phyloP scores from a whole-genome alignment of 129 eudicot species.

The Ambrosia trifida region DNA sequence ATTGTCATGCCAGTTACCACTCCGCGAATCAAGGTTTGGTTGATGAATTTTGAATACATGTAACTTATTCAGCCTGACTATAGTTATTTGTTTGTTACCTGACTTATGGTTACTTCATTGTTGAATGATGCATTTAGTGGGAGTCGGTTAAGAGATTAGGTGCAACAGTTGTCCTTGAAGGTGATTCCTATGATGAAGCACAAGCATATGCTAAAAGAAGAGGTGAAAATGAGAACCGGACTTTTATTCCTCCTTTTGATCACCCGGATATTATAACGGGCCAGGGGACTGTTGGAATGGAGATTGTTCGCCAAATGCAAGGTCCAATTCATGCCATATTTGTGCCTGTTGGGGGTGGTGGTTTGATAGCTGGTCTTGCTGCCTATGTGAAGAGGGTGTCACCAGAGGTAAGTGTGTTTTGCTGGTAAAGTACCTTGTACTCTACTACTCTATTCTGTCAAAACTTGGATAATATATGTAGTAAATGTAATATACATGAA shows the following conservation, averaged over 20 bases:
- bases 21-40: slow-evolving; percentile 76
- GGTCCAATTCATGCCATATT: slow-evolving; percentile 85
- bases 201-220: slow-evolving; percentile 67
- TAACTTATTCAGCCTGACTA: background rate
- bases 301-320: slow-evolving; percentile 71
- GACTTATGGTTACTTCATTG: background rate
- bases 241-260: slow-evolving; percentile 86
- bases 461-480: background rate
- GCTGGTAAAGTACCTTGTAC: background rate
- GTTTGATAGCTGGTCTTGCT: slow-evolving; percentile 93
- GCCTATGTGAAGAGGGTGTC: slow-evolving; percentile 83
- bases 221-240: slow-evolving; percentile 59
- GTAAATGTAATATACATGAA: too few relatives aligned
- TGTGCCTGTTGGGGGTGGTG: slow-evolving; percentile 99
- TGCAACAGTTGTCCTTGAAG: slow-evolving; percentile 81
- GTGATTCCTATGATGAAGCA: slow-evolving; percentile 88
- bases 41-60: background rate
- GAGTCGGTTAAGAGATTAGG: slow-evolving; percentile 76
- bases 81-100: slow-evolving; percentile 4
- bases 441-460: background rate
- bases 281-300: slow-evolving; percentile 92
- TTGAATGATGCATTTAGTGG: slow-evolving; percentile 48
- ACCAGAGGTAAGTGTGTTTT: slow-evolving; percentile 51
- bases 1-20: slow-evolving; percentile 94
- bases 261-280: slow-evolving; percentile 82